Evolutionary conservation across 2,329 filamentous ascomycete genomes (phyloP).

Genomic region (Aspergillus sp.): DNA sequence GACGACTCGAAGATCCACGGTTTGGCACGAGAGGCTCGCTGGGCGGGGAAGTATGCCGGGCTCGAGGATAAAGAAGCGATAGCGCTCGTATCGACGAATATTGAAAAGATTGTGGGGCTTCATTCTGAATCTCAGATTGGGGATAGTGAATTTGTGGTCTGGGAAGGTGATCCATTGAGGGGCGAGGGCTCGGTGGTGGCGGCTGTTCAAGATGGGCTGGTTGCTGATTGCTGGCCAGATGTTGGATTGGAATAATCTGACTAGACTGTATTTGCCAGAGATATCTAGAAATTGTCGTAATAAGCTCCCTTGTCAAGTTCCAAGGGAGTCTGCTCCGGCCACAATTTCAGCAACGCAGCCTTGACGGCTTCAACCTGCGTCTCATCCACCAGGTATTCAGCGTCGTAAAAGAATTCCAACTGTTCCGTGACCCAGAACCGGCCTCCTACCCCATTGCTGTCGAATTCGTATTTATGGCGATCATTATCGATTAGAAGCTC

Average conservation of each 20-base stretch:
- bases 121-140: no score
- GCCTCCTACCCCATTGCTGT: slow-evolving; percentile 20
- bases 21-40: slow-evolving; percentile 8
- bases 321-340: slow-evolving; percentile 18
- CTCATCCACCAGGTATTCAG: slow-evolving; percentile 1
- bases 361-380: slow-evolving; percentile 15
- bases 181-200: slow-evolving; percentile 9
- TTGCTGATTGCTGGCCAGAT: slow-evolving; percentile 7
- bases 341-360: slow-evolving; percentile 16
- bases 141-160: slow-evolving; percentile 8
- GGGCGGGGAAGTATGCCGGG: slow-evolving; percentile 6
- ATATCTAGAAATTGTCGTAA: not conserved
- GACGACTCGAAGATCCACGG: slow-evolving; percentile 16
- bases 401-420: slow-evolving; percentile 16
- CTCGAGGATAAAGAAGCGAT: slow-evolving; percentile 6
- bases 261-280: no score
- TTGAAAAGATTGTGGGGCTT: not conserved
- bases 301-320: slow-evolving; percentile 20
- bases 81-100: slow-evolving; percentile 7
- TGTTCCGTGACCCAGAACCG: slow-evolving; percentile 19
- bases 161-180: slow-evolving; percentile 13
- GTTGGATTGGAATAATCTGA: not conserved
- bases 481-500: slow-evolving; percentile 15
- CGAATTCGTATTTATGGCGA: slow-evolving; percentile 25
- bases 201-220: not conserved